Evolutionary conservation across 441 rosid species (phyloP), one percentile per base, ranked within the genome.

Genomic region (Populus tomentosa): DNA sequence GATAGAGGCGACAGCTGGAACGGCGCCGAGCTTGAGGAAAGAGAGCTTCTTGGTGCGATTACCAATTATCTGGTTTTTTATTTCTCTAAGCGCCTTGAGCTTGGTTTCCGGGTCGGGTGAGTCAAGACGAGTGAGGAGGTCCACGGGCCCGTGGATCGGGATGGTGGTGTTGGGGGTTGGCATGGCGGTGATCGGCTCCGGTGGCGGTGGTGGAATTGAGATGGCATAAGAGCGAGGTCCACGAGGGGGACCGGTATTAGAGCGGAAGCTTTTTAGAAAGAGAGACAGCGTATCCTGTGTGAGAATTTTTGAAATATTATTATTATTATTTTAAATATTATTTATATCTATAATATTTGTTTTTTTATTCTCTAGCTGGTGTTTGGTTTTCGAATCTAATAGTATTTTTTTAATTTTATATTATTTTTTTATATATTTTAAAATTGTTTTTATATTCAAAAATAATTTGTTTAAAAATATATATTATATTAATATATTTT

Each of bases 21-120:
- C 85, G 68, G 89, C 91, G 83, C 91, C 97, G 71, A 94, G 94
- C 80, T 92, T 90, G 77, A 96, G 91, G 86, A 87, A 94, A 56
- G 87, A 83, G 62, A 92, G 90, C 83, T 96, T 96, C 85, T 94
- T 96, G 59, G 97, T 90, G 72, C 90, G 95, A 80, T 90, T 92
- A 69, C 99, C 98, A 65, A 90, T 94, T 77, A 94, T 94, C 84
- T 91, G 97, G 86, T 94, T 96, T 83, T 94, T 94, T 72, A 94
- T 83, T 83, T 91, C 93, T 33, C 98, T 84, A 62, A 94, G 95
- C 81, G 96, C 97, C 85, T 87, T 87, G 73, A 94, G 90, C 90
- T 88, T 92, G 86, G 85, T 83, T 46, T 88, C 90, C 23, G 75
- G 85, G 81, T 91, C 97, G 67, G 85, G 26, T 65, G 97, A 92